A percentile compares a stretch with the other conserved stretches of the same genome.
Conservation (phyloP, 2,329 filamentous ascomycete genomes). For the Ciborinia camelliae region DNA sequence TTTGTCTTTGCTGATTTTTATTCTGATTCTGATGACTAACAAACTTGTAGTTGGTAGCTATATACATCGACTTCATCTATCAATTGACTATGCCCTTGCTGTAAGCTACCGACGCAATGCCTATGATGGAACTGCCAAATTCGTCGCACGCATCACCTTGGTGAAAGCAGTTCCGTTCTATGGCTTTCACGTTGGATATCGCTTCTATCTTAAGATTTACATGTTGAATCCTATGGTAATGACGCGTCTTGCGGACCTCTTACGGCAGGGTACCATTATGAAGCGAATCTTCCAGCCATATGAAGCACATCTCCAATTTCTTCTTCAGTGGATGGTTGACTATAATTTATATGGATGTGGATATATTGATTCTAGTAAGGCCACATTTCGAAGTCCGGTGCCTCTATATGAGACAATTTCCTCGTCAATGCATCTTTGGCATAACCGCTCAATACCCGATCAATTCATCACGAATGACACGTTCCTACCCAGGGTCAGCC, state of each 20-base stretch:
- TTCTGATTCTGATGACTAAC: conserved; percentile 20
- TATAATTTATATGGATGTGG: conserved; percentile 96
- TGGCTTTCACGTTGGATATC: conserved; percentile 90
- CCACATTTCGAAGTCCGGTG: conserved; percentile 71
- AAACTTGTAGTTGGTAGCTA: conserved; percentile 62
- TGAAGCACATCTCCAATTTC: conserved; percentile 87
- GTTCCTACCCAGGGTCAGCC: conserved; percentile 71
- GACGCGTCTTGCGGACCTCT: conserved; percentile 80
- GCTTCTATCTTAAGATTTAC: conserved; percentile 90
- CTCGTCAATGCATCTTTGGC: conserved; percentile 68
- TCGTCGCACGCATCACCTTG: conserved; percentile 85
- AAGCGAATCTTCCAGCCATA: conserved; percentile 83
- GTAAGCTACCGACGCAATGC: conserved; percentile 78
- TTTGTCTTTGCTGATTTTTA: conserved; percentile 42
- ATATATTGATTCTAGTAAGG: conserved; percentile 71
- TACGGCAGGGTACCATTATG: conserved; percentile 85
- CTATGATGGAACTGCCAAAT: conserved; percentile 64
- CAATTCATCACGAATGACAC: conserved; percentile 59
- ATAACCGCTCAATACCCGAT: conserved; percentile 65
- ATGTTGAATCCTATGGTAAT: conserved; percentile 83
- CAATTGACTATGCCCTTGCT: conserved; percentile 86
- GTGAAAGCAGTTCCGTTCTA: conserved; percentile 96
- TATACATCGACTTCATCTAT: conserved; percentile 74
- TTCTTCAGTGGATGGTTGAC: conserved; percentile 97
- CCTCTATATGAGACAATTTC: conserved; percentile 64